Evolutionary conservation across 106 monocot genomes (phyloP).

Genomic region (Dendrobium chrysotoxum): DNA sequence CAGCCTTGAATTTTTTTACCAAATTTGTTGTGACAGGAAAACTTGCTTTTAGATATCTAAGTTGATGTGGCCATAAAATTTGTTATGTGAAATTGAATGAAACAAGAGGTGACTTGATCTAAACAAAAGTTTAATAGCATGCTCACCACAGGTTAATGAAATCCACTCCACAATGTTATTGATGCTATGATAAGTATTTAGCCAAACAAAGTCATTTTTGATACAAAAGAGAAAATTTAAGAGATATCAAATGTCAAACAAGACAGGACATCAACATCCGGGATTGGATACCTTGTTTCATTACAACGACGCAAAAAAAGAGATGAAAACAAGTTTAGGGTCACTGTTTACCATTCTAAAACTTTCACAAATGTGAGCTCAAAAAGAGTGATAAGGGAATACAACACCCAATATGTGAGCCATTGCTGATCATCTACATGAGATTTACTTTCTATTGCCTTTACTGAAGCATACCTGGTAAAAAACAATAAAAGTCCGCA

Average conservation of each 20-base stretch:
- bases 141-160: background rate
- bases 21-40: background rate
- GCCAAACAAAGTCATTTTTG: background rate
- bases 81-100: background rate
- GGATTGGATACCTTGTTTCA: background rate
- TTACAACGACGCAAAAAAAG: background rate
- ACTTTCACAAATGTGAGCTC: slow-evolving; percentile 68
- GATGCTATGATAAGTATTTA: background rate
- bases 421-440: slow-evolving; percentile 89
- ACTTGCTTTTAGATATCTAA: background rate
- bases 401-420: slow-evolving; percentile 94
- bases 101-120: background rate
- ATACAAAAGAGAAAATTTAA: background rate
- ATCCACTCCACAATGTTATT: background rate
- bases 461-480: slow-evolving; percentile 89
- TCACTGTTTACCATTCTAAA: slow-evolving; percentile 52
- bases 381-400: slow-evolving; percentile 61
- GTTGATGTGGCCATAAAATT: background rate
- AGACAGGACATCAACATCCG: background rate
- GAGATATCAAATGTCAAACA: slow-evolving; percentile 1
- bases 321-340: background rate
- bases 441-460: slow-evolving; percentile 91
- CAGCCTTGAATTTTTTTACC: background rate
- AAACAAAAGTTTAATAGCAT: background rate
- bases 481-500: slow-evolving; percentile 1